These are phyloP conservation scores for Leucocoprinus birnbaumii DNA, from an alignment of 768 basidiomycete genomes.

Conservation along the genomic window DNA sequence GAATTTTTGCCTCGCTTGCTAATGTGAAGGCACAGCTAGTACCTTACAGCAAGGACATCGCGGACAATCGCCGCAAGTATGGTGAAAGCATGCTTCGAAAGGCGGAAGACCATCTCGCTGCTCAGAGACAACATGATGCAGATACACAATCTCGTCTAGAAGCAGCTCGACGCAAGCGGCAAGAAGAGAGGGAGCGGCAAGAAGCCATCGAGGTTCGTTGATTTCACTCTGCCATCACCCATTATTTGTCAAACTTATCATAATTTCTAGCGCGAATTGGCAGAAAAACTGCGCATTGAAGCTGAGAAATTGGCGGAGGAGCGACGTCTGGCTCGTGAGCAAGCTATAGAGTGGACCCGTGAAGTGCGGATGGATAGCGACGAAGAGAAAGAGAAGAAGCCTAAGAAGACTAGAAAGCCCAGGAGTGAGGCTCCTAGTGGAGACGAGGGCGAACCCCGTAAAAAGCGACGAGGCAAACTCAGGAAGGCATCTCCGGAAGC, in stretches of 20 bases:
- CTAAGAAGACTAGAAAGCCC: slow-evolving; percentile 52
- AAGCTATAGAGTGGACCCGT: slow-evolving; percentile 75
- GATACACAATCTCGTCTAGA: slow-evolving; percentile 74
- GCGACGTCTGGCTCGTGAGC: slow-evolving; percentile 71
- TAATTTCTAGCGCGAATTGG: slow-evolving; percentile 47
- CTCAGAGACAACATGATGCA: slow-evolving; percentile 69
- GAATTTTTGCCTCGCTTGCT: slow-evolving; percentile 83
- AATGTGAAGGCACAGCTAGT: slow-evolving; percentile 64
- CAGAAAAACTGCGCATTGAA: slow-evolving; percentile 64
- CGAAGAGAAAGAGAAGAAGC: slow-evolving; percentile 72
- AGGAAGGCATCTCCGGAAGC: slow-evolving; percentile 56
- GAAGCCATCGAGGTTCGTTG: slow-evolving; percentile 65
- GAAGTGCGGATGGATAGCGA: slow-evolving; percentile 70
- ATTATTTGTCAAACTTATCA: background rate
- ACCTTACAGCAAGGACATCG: slow-evolving; percentile 85
- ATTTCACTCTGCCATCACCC: background rate
- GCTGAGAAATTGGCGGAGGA: slow-evolving; percentile 81
- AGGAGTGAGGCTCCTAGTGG: slow-evolving; percentile 51
- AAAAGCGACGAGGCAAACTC: slow-evolving; percentile 67
- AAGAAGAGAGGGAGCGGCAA: slow-evolving; percentile 70
- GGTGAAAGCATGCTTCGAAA: slow-evolving; percentile 83
- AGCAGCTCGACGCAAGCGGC: slow-evolving; percentile 70
- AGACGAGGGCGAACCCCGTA: slow-evolving; percentile 67
- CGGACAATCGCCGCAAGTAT: slow-evolving; percentile 87
- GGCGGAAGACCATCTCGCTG: slow-evolving; percentile 73